phyloP scores from a whole-genome alignment of 352 stramenopile species.

The Globisporangium barbulae region DNA sequence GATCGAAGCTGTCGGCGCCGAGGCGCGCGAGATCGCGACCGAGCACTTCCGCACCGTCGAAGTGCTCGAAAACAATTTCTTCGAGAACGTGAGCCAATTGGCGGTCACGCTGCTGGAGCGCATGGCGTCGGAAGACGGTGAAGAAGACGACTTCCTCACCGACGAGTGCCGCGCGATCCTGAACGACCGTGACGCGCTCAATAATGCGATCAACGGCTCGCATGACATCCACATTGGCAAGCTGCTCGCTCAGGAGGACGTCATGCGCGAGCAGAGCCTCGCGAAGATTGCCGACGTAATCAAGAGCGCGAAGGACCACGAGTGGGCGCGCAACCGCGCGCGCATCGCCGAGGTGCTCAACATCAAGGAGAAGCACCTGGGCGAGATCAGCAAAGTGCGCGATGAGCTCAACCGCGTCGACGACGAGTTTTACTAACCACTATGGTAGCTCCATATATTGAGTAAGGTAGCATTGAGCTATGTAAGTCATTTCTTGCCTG shows the following conservation, averaged over 20 bases:
- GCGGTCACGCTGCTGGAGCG: conserved; percentile 71
- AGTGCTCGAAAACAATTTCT: conserved; percentile 91
- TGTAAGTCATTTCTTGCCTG: neutral
- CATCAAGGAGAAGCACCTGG: conserved; percentile 68
- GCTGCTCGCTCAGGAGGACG: conserved; percentile 81
- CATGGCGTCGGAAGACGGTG: conserved; percentile 70
- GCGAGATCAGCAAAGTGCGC: conserved; percentile 55
- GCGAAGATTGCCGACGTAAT: conserved; percentile 66
- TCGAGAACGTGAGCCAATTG: conserved; percentile 80
- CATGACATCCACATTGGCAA: conserved; percentile 92
- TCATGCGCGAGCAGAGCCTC: conserved; percentile 76
- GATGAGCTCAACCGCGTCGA: conserved; percentile 78
- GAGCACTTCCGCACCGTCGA: conserved; percentile 89
- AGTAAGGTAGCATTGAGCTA: neutral
- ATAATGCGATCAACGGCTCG: conserved; percentile 87
- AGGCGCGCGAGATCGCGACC: conserved; percentile 60
- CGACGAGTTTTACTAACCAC: conserved; percentile 67
- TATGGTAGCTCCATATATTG: neutral
- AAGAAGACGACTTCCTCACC: conserved; percentile 76
- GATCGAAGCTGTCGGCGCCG: conserved; percentile 60
- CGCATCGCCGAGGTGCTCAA: conserved; percentile 71
- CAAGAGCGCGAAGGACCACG: conserved; percentile 53
- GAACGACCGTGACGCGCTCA: conserved; percentile 79
- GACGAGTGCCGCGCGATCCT: conserved; percentile 80
- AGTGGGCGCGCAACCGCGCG: conserved; percentile 72